These are phyloP conservation scores for Lachnellula arida DNA, from an alignment of 2,329 filamentous ascomycete species.

Conservation along the genomic window DNA sequence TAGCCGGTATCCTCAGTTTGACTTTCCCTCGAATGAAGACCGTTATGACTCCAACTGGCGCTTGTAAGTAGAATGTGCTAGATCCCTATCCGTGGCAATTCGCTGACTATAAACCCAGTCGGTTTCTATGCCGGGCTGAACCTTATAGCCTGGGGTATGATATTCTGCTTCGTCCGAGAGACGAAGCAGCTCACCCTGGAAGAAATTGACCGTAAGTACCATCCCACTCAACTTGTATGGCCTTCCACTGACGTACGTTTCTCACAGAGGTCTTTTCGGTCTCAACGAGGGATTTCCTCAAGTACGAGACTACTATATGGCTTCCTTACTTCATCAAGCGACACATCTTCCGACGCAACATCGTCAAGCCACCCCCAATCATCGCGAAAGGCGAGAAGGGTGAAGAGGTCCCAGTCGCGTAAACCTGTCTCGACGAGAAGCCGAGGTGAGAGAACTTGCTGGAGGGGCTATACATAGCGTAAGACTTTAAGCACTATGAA, in stretches of 20 bases:
- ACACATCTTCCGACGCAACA: conserved; percentile 29
- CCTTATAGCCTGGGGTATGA: conserved; percentile 47
- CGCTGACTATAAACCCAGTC: conserved; percentile 57
- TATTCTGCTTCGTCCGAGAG: conserved; percentile 52
- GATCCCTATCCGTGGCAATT: conserved; percentile 60
- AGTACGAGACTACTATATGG: conserved; percentile 15
- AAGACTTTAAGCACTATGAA: too few species aligned
- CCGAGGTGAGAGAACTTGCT: too few species aligned
- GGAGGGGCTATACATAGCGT: too few species aligned
- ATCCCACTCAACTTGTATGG: conserved; percentile 13
- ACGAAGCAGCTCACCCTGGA: conserved; percentile 43
- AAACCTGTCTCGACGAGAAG: too few species aligned
- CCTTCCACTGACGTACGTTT: neutral
- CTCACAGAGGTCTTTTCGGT: conserved; percentile 16
- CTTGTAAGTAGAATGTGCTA: conserved; percentile 65
- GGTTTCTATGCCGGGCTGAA: conserved; percentile 52
- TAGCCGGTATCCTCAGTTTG: conserved; percentile 55
- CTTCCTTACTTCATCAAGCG: conserved; percentile 20
- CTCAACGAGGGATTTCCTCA: conserved; percentile 15
- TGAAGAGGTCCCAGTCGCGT: neutral
- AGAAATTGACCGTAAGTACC: conserved; percentile 50
- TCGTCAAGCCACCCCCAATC: conserved; percentile 27
- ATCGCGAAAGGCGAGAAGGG: conserved; percentile 8
- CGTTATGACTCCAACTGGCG: conserved; percentile 32
- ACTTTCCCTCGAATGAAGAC: conserved; percentile 32